Percentiles rank a stretch among this genome's conserved stretches.
phyloP scores from a whole-genome alignment of 83 land plant genomes.

The Picea mariana region DNA sequence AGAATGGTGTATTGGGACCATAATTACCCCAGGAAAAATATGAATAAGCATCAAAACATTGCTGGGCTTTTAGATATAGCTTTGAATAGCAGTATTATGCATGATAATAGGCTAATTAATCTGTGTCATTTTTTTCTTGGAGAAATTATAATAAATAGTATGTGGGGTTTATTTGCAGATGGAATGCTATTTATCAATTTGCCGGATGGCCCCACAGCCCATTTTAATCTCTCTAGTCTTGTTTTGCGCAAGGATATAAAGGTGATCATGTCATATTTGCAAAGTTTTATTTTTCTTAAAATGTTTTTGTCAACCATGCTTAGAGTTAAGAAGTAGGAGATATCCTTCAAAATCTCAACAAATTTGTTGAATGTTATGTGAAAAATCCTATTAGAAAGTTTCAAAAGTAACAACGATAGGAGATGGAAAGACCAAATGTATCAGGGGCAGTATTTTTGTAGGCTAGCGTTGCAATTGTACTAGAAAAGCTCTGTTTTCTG shows the following conservation, averaged over 20 bases:
- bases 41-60: neutral
- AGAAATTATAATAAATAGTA: neutral
- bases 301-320: neutral
- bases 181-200: constrained; percentile 77
- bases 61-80: neutral
- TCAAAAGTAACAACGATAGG: too few species aligned
- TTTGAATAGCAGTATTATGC: neutral
- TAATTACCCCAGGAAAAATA: neutral
- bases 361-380: neutral
- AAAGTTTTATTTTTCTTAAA: neutral
- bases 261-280: constrained; percentile 27
- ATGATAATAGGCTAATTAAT: neutral
- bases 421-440: neutral
- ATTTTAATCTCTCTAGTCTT: constrained; percentile 87
- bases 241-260: constrained; percentile 88
- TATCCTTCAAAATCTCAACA: neutral
- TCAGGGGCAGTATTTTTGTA: neutral
- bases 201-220: constrained; percentile 94
- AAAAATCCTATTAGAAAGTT: neutral
- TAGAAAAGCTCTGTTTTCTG: too few species aligned
- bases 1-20: neutral
- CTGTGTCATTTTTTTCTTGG: neutral
- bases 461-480: neutral
- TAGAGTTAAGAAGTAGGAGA: too few species aligned
- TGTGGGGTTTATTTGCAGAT: constrained; percentile 47